These are phyloP conservation scores for Oryza glumipatula DNA, from an alignment of 176 grass and related monocot genomes.

Conservation along the genomic window DNA sequence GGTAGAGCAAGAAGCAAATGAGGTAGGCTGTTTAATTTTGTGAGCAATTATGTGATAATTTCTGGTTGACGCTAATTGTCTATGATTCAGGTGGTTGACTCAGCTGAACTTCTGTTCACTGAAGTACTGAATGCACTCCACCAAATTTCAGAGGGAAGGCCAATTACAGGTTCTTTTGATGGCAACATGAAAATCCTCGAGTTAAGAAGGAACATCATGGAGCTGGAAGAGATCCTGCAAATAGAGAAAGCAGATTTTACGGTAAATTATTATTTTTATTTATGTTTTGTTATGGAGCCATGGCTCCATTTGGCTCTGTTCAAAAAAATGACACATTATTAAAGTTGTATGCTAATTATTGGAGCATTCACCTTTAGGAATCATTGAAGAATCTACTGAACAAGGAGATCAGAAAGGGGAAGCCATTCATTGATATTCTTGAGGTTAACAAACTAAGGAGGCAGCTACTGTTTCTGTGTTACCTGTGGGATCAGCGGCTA, in stretches of 20 bases:
- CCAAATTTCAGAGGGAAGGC: constrained; percentile 64
- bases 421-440: constrained; percentile 83
- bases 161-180: constrained; percentile 76
- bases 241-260: constrained; percentile 74
- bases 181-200: constrained; percentile 75
- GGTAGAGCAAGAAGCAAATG: constrained; percentile 86
- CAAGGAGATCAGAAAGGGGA: constrained; percentile 65
- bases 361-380: constrained; percentile 63
- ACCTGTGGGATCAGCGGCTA: constrained; percentile 88
- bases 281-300: constrained; percentile 19
- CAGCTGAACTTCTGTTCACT: constrained; percentile 72
- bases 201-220: constrained; percentile 70
- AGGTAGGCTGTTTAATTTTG: constrained; percentile 57
- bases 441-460: constrained; percentile 88
- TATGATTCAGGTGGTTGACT: constrained; percentile 65
- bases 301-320: constrained; percentile 21
- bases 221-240: constrained; percentile 78
- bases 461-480: constrained; percentile 80
- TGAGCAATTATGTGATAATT: constrained; percentile 16
- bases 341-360: constrained; percentile 40
- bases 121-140: constrained; percentile 71
- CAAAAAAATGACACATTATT: constrained; percentile 15
- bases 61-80: constrained; percentile 42
- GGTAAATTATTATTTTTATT: constrained; percentile 57
- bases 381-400: constrained; percentile 62